Conservation (phyloP, 371 early-diverging fungal genomes). For the Coemansia sp. region DNA sequence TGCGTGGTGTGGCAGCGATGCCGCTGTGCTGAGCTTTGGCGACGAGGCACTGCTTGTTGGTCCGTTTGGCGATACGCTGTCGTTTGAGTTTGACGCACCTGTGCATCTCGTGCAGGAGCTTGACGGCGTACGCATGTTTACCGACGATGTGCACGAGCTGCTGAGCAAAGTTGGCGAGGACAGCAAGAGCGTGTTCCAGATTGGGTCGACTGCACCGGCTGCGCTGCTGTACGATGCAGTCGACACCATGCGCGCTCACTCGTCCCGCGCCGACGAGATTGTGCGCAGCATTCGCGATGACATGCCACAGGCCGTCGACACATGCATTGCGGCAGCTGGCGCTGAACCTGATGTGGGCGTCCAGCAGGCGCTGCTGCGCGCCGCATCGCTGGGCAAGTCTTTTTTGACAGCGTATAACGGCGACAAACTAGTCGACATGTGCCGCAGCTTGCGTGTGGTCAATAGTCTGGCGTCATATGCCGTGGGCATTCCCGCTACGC, state of each 20-base stretch:
- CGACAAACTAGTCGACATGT: constrained; percentile 84
- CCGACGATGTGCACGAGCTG: constrained; percentile 77
- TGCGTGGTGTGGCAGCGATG: constrained; percentile 96
- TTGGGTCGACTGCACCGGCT: constrained; percentile 91
- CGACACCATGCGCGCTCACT: constrained; percentile 79
- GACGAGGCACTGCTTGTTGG: constrained; percentile 84
- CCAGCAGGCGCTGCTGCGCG: constrained; percentile 79
- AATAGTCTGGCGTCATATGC: constrained; percentile 82
- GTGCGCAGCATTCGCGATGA: constrained; percentile 81
- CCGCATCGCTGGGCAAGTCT: constrained; percentile 94
- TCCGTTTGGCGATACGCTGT: constrained; percentile 89
- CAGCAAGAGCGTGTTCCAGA: constrained; percentile 82
- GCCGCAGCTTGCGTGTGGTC: constrained; percentile 78
- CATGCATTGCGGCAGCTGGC: constrained; percentile 93
- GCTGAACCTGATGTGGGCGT: constrained; percentile 72
- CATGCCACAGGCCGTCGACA: constrained; percentile 82
- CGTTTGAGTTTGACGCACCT: constrained; percentile 75
- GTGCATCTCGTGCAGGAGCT: constrained; percentile 79
- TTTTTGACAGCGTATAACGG: constrained; percentile 84
- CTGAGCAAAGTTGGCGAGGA: constrained; percentile 82
- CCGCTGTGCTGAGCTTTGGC: constrained; percentile 84
- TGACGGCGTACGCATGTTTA: constrained; percentile 91
- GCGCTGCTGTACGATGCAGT: constrained; percentile 93
- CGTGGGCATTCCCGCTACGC: constrained; percentile 88
- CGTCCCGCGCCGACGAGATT: constrained; percentile 91